phyloP scores from a whole-genome alignment of 2,329 filamentous ascomycete genomes.

The Paramyrothecium sp. region DNA sequence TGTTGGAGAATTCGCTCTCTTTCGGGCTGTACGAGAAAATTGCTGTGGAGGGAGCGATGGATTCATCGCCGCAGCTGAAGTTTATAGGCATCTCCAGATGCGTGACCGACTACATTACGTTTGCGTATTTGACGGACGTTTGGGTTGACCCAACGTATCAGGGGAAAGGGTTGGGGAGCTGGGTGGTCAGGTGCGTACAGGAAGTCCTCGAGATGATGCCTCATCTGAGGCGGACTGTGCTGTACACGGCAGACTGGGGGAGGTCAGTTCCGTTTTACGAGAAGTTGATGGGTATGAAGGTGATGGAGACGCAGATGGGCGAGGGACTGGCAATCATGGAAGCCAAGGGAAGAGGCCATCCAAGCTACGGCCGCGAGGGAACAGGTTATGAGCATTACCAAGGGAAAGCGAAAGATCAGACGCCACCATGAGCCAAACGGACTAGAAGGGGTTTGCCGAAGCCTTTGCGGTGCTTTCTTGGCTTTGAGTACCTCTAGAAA shows the following conservation, averaged over 20 bases:
- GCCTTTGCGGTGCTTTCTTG: no score
- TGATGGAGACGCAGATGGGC: conserved; percentile 16
- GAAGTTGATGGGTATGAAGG: conserved; percentile 25
- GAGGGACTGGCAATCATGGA: conserved; percentile 25
- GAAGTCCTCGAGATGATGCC: conserved; percentile 52
- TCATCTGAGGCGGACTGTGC: conserved; percentile 50
- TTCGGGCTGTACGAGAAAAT: conserved; percentile 48
- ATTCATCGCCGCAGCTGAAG: not conserved
- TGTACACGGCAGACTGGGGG: conserved; percentile 40
- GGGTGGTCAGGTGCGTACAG: conserved; percentile 57
- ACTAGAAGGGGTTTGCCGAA: no score
- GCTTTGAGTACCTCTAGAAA: no score
- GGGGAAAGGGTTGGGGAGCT: conserved; percentile 56
- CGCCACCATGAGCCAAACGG: no score
- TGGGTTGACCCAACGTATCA: conserved; percentile 56
- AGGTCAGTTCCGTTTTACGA: conserved; percentile 31
- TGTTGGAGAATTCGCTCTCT: conserved; percentile 53
- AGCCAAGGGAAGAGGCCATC: conserved; percentile 18
- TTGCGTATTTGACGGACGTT: conserved; percentile 63
- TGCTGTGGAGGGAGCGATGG: not conserved
- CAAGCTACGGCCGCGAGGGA: conserved; percentile 11
- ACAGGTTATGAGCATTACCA: conserved; percentile 3
- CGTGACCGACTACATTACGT: conserved; percentile 63
- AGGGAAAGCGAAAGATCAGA: not conserved
- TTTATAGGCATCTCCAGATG: conserved; percentile 40